These are phyloP conservation scores for Pleurotus platypus DNA, from an alignment of 768 basidiomycete species.

Conservation along the genomic window DNA sequence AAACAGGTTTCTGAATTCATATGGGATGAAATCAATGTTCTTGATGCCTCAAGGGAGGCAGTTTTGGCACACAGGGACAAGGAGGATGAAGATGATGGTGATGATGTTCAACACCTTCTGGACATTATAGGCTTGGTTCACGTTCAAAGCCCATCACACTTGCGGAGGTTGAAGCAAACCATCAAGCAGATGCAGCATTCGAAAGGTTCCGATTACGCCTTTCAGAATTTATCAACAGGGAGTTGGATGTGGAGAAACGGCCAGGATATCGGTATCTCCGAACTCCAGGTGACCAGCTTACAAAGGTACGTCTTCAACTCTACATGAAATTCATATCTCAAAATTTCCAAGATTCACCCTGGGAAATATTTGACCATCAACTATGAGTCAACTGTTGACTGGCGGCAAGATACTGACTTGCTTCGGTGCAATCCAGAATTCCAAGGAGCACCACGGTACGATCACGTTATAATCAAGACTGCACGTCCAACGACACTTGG, in stretches of 20 bases:
- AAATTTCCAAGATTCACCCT: background rate
- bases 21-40: background rate
- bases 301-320: background rate
- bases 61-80: conserved; percentile 6
- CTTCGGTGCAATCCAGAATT: conserved; percentile 28
- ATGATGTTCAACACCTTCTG: background rate
- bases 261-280: background rate
- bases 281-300: background rate
- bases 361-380: conserved; percentile 16
- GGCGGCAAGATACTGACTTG: conserved; percentile 21
- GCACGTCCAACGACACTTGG: conserved; percentile 2
- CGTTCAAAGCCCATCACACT: background rate
- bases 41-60: background rate
- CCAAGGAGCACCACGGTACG: conserved; percentile 18
- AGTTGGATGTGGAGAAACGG: background rate
- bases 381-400: conserved; percentile 24
- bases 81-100: background rate
- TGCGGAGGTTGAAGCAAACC: conserved; percentile 2
- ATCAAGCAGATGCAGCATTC: conserved; percentile 5
- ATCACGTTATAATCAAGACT: conserved; percentile 22
- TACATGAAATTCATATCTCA: conserved; percentile 1
- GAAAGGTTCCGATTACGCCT: conserved; percentile 9
- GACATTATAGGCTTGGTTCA: conserved; percentile 10
- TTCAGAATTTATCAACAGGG: conserved; percentile 11
- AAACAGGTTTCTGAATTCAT: conserved; percentile 9